phyloP scores from a whole-genome alignment of 2,329 filamentous ascomycete genomes.

The Calonectria fujianensis region DNA sequence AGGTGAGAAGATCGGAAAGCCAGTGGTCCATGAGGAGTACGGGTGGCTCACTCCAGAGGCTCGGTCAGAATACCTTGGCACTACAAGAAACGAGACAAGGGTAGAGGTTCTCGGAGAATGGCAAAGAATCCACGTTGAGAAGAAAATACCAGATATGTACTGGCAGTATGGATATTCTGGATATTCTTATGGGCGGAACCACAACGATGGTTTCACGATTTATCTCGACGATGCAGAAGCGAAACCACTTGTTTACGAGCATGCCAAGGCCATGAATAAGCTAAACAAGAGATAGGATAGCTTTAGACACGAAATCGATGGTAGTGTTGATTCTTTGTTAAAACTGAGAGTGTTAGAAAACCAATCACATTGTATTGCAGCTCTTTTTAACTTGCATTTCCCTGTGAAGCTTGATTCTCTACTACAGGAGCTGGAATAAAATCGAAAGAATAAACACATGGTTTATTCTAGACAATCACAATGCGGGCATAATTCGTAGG shows the following conservation, averaged over 20 bases:
- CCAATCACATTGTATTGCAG: no score
- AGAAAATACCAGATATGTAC: conserved; percentile 72
- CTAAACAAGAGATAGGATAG: conserved; percentile 36
- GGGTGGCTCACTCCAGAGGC: conserved; percentile 68
- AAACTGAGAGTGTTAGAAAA: no score
- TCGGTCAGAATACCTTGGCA: conserved; percentile 64
- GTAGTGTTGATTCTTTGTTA: no score
- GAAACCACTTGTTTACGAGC: conserved; percentile 64
- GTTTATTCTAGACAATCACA: no score
- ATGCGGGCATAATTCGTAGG: no score
- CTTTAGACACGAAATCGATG: no score
- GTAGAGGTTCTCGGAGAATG: conserved; percentile 68
- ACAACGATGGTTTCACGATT: conserved; percentile 74
- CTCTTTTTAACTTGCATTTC: no score
- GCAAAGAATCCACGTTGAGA: conserved; percentile 69
- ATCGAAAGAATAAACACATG: no score
- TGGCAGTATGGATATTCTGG: conserved; percentile 73
- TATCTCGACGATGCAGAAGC: conserved; percentile 71
- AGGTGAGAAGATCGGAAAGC: conserved; percentile 65
- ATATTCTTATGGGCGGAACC: conserved; percentile 72
- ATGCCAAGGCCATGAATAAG: conserved; percentile 64
- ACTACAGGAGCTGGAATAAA: no score
- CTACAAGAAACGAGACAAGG: conserved; percentile 64
- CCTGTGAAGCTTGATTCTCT: no score
- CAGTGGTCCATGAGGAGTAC: conserved; percentile 69